Conservation (phyloP, 768 basidiomycete genomes). For the Dictyophora rubrovolvata region DNA sequence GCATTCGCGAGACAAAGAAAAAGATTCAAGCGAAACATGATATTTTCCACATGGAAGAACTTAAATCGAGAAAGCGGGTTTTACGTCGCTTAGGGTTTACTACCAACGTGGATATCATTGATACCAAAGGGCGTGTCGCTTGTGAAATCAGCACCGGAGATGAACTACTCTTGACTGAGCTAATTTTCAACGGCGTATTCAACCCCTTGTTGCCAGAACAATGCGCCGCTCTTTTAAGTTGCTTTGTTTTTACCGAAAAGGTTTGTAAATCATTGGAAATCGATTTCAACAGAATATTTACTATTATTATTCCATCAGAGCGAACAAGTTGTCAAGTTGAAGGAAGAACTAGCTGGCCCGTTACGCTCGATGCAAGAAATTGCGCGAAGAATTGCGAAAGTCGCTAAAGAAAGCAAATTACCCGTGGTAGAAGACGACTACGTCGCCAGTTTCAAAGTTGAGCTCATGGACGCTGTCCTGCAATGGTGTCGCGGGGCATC, state of each 20-base stretch:
- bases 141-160: slow-evolving; percentile 98
- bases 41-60: slow-evolving; percentile 90
- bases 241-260: slow-evolving; percentile 97
- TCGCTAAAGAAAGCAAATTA: slow-evolving; percentile 89
- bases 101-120: slow-evolving; percentile 80
- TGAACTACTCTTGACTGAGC: slow-evolving; percentile 89
- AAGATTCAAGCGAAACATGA: slow-evolving; percentile 86
- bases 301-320: slow-evolving; percentile 38
- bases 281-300: neutral
- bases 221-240: slow-evolving; percentile 87
- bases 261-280: slow-evolving; percentile 28
- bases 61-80: slow-evolving; percentile 91
- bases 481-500: slow-evolving; percentile 98
- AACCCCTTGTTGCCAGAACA: slow-evolving; percentile 85
- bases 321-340: slow-evolving; percentile 74
- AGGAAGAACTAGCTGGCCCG: slow-evolving; percentile 89
- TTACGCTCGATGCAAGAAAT: slow-evolving; percentile 93
- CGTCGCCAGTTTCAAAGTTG: slow-evolving; percentile 93
- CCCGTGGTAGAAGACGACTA: slow-evolving; percentile 88
- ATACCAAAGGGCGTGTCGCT: slow-evolving; percentile 95
- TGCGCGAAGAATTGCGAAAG: slow-evolving; percentile 91
- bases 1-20: slow-evolving; percentile 70
- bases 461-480: slow-evolving; percentile 95
- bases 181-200: slow-evolving; percentile 96
- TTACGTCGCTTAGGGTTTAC: slow-evolving; percentile 89